Evolutionary conservation across 768 basidiomycete species (phyloP).

Genomic region (Mycena vitilis): DNA sequence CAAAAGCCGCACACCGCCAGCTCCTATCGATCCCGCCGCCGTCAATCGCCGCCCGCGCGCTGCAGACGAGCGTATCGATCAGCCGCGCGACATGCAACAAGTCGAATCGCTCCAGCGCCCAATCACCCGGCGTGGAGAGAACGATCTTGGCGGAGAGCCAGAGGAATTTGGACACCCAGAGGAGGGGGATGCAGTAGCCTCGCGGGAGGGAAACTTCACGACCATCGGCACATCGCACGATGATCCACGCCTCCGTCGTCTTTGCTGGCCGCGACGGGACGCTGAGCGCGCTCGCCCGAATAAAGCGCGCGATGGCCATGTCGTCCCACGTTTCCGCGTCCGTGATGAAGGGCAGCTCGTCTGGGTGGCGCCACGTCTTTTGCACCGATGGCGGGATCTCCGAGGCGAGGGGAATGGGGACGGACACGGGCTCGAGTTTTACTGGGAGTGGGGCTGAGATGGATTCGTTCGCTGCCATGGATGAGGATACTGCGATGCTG

Average conservation of each 20-base stretch:
- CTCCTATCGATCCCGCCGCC: constrained; percentile 43
- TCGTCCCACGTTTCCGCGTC: constrained; percentile 2
- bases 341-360: constrained; percentile 20
- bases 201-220: constrained; percentile 9
- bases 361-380: constrained; percentile 20
- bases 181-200: constrained; percentile 19
- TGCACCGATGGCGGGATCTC: not conserved
- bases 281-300: not conserved
- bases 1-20: constrained; percentile 56
- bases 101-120: constrained; percentile 55
- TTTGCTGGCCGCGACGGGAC: not conserved
- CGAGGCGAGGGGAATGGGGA: not conserved
- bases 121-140: constrained; percentile 43
- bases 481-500: not conserved
- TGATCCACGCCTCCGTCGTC: not conserved
- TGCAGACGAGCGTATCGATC: constrained; percentile 47
- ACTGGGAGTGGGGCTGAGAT: constrained; percentile 5
- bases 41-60: constrained; percentile 42
- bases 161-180: constrained; percentile 23
- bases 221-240: not conserved
- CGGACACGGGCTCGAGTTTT: not conserved
- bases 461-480: not conserved
- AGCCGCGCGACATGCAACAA: constrained; percentile 56
- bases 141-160: constrained; percentile 6
- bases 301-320: constrained; percentile 10